Evolutionary conservation across 2,329 filamentous ascomycete species (phyloP), one percentile per base, ranked within the genome.

Genomic region (Elsinoe ampelina): DNA sequence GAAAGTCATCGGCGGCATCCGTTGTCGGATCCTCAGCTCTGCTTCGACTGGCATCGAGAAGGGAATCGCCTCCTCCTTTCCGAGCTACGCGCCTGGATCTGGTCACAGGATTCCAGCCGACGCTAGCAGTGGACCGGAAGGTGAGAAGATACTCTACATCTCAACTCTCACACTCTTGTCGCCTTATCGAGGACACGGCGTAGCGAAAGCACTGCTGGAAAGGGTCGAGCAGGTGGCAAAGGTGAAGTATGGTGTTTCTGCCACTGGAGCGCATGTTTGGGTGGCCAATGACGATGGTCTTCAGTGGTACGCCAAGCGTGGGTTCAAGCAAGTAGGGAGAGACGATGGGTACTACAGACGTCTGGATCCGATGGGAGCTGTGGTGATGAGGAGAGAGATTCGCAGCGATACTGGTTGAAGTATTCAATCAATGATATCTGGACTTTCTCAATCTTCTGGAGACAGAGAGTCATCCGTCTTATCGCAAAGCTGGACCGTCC

Each of bases 211-310:
- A 15, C 69, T 85, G 22, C 70, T 85, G 6, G 64, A 70, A 3
- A 60, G 61, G 1, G 61, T 77, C 10, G 62, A 63, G 10, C 59
- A 58, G 17, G 63, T 61, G 3, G 70, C 68, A 8, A 72, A 77
- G 3, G 71, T 72, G 32, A 70, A 76, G 57, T 77, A 82, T 60
- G 74, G 75, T 22, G 75, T 80, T 22, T 68, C 67, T 10, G 72
- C 70, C 12, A 75, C 84, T 17, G 81, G 78, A 2, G 82, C 82
- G 10, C 82, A 85, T 67, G 81, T 84, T 0, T 84, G 83, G 75
- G 80, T 82, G 61, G 77, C 75, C 19, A 85, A 85, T 57, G 72
- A 75, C 15, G 80, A 83, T 50, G 82, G 75, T 0, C 63, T 82
- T 61, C 72, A 75, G 48, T 85, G 82, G 82, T 85, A 85, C 69